Evolutionary conservation across 2,329 filamentous ascomycete species (phyloP).

Genomic region (Penicillium sclerotiorum): DNA sequence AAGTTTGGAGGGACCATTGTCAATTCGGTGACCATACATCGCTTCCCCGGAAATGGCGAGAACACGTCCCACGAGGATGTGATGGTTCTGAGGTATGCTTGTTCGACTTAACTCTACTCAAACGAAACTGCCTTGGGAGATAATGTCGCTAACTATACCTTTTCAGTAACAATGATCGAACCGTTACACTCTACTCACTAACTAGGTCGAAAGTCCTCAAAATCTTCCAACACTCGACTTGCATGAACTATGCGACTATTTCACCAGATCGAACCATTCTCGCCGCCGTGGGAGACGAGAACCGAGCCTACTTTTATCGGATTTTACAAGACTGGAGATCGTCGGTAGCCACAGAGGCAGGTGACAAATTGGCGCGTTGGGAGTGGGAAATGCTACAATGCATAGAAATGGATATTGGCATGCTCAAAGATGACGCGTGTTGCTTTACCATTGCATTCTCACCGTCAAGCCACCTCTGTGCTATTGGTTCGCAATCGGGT

Average conservation of each 20-base stretch:
- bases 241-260: slow-evolving; percentile 91
- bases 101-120: neutral
- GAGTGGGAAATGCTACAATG: slow-evolving; percentile 44
- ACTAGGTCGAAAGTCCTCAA: slow-evolving; percentile 68
- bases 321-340: slow-evolving; percentile 37
- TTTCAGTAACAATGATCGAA: slow-evolving; percentile 88
- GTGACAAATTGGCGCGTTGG: slow-evolving; percentile 42
- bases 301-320: slow-evolving; percentile 80
- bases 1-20: slow-evolving; percentile 66
- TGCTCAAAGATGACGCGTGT: slow-evolving; percentile 43
- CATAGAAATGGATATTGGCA: slow-evolving; percentile 45
- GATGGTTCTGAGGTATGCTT: slow-evolving; percentile 51
- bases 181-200: slow-evolving; percentile 80
- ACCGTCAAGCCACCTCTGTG: slow-evolving; percentile 51
- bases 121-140: too few relatives aligned
- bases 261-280: slow-evolving; percentile 83
- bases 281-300: slow-evolving; percentile 83
- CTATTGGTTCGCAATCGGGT: slow-evolving; percentile 54
- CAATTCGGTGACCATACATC: slow-evolving; percentile 68
- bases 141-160: slow-evolving; percentile 49
- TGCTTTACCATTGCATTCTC: slow-evolving; percentile 55
- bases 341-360: slow-evolving; percentile 30
- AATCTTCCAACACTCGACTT: slow-evolving; percentile 73
- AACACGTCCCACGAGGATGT: slow-evolving; percentile 58
- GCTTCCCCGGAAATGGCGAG: slow-evolving; percentile 48